Base-by-base conservation (phyloP, 805 yeast genomes). In the Tetrapisispora taiwanensis region DNA sequence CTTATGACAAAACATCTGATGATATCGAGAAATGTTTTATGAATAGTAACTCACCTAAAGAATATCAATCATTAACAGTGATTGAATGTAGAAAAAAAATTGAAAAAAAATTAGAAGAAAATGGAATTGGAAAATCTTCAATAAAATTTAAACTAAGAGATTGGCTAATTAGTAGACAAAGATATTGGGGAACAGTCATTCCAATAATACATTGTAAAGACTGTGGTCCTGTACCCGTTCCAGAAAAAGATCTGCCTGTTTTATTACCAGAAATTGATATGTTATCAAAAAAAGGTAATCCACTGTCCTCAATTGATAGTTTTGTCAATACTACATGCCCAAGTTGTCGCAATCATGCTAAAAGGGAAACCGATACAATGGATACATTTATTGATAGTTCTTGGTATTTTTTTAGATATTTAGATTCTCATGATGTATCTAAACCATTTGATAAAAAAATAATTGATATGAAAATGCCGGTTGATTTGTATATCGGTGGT, bases 181-280 rank as follows among this genome's bases (percentile, higher is more conserved):
- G 98, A 47, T 90, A 84, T 63, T 92, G 98, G 98, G 98, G 98
- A 22, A 92, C 97, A 0, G 98, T 98, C 2, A 92, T 92, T 44
- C 98, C 98, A 5, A 87, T 92, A 17, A 72, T 92, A 24, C 92
- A 92, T 56, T 92, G 98, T 67, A 73, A 72, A 7, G 50, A 62
- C 2, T 92, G 98, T 70, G 98, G 98, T 1, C 66, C 81, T 0
- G 96, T 90, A 1, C 84, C 97, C 0, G 97, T 92, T 17, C 97
- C 97, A 0, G 95, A 84, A 34, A 67, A 75, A 2, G 81, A 89
- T 24, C 69, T 92, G 15, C 98, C 98, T 0, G 95, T 92, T 0
- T 37, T 69, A 31, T 73, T 92, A 30, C 97, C 97, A 0, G 65
- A 71, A 27, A 67, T 76, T 30, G 68, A 67, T 32, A 56, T 74